Evolutionary conservation across 1,139 yeast species (phyloP), one percentile per base, ranked within the genome.

Genomic region (Scheffersomyces segobiensis): DNA sequence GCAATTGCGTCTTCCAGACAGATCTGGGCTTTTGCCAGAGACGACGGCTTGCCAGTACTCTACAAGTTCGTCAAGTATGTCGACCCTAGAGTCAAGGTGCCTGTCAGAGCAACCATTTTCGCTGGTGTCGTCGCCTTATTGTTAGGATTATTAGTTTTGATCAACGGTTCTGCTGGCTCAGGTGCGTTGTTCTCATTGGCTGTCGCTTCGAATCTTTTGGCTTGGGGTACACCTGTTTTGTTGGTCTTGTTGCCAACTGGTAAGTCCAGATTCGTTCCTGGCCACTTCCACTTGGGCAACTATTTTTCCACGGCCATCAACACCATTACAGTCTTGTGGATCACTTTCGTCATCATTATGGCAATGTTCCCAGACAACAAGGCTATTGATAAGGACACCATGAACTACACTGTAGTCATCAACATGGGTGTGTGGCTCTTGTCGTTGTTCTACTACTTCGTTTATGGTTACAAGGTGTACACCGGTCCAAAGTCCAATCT

Each of bases 151-250:
- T 75, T 77, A 61, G 74, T 75, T 56, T 67, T 77, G 57, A 77
- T 79, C 58, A 50, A 55, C 20, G 76, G 79, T 20, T 55, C 63
- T 14, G 67, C 71, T 56, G 81, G 80, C 52, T 73, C 77, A 67
- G 74, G 75, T 61, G 86, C 86, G 17, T 75, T 82, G 55, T 82
- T 82, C 67, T 80, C 85, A 0, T 81, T 83, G 57, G 83, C 80
- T 21, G 78, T 82, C 57, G 77, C 81, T 50, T 80, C 84, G 32
- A 82, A 79, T 67, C 72, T 65, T 63, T 73, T 74, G 65, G 76
- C 75, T 56, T 81, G 76, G 82, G 77, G 77, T 47, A 72, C 70
- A 26, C 85, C 85, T 4, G 73, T 78, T 5, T 65, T 81, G 5
- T 69, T 81, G 59, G 76, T 73, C 0, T 68, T 78, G 53, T 69